A percentile compares a stretch with the other conserved stretches of the same genome.
These are phyloP conservation scores for Xanthoceras sorbifolium DNA, from an alignment of 345 rosid genomes.

Conservation along the genomic window DNA sequence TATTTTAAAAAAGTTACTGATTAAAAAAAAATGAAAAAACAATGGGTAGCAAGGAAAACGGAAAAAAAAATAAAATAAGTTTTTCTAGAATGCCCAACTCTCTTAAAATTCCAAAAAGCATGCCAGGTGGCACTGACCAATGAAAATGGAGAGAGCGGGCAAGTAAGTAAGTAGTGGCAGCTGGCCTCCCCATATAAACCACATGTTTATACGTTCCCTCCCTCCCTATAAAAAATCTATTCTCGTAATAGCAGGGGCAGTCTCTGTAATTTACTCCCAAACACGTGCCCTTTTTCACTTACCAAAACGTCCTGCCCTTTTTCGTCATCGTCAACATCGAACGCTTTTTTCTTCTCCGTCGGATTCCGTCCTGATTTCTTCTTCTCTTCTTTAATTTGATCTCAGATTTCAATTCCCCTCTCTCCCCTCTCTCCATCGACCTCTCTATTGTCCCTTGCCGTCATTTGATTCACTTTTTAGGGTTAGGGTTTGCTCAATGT, in stretches of 20 bases:
- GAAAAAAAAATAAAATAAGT: no score
- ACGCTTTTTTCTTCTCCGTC: constrained; percentile 22
- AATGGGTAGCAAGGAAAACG: no score
- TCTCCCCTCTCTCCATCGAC: constrained; percentile 22
- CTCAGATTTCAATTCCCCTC: not conserved
- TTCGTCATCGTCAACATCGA: constrained; percentile 27
- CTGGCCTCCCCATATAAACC: not conserved
- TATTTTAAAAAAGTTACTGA: no score
- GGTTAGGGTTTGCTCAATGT: constrained; percentile 29
- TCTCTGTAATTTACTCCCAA: constrained; percentile 28
- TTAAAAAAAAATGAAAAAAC: no score
- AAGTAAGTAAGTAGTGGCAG: not conserved
- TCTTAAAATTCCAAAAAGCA: not conserved
- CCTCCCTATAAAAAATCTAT: not conserved
- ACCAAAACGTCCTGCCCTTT: constrained; percentile 13
- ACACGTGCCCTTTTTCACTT: constrained; percentile 30
- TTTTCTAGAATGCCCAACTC: no score
- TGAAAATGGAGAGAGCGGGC: not conserved
- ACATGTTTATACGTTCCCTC: not conserved
- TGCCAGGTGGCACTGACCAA: constrained; percentile 11
- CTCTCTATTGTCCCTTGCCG: not conserved
- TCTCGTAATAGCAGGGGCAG: constrained; percentile 17
- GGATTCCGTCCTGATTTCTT: constrained; percentile 18
- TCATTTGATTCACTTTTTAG: constrained; percentile 19
- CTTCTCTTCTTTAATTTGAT: constrained; percentile 3